Base-by-base conservation (phyloP, 2,329 filamentous ascomycete genomes). In the Colletotrichum musae region DNA sequence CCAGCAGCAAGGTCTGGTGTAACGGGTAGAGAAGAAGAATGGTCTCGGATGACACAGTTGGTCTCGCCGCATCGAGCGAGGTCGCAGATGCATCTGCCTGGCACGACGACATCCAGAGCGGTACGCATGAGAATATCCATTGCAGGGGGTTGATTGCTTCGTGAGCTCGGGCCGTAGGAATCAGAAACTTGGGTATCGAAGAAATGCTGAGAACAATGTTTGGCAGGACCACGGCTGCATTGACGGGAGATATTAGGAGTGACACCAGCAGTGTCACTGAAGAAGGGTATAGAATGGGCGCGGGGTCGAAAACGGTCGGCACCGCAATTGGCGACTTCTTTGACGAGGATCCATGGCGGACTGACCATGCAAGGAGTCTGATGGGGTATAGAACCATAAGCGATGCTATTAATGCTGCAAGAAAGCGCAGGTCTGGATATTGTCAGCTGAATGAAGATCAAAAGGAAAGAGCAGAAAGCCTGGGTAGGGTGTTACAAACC, bases 251-350 rank as follows among this genome's bases (percentile, higher is more conserved):
- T 50, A 97, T 85, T 10, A 95, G 91, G 5, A 96, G 83, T 1
- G 94, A 91, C 32, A 96, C 92, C 53, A 95, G 85, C 16, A 95
- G 81, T 1, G 95, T 94, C 36, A 97, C 85, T 2, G 91, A 81
- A 6, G 92, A 87, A 18, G 95, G 95, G 77, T 98, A 98, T 66
- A 98, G 80, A n/a, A 97, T 85, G 12, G 95, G 94, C 6, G 95
- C 95, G 3, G 94, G 95, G 76, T 98, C 95, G 80, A 98, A 97
- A n/a, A 88, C 86, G 4, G 89, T 83, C 0, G 94, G 94, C 45
- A 97, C 83, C 36, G 77, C 77, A 43, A 91, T 74, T 1, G 84
- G 81, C 36, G 84, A 73, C 67, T 72, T 74, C 32, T 72, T 79
- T n/a, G 79, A 79, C 3, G 84, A 79, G 5, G 72, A 77, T 18